These are phyloP conservation scores for Neurospora sp. DNA, from an alignment of 495 filamentous ascomycete genomes.

Conservation along the genomic window DNA sequence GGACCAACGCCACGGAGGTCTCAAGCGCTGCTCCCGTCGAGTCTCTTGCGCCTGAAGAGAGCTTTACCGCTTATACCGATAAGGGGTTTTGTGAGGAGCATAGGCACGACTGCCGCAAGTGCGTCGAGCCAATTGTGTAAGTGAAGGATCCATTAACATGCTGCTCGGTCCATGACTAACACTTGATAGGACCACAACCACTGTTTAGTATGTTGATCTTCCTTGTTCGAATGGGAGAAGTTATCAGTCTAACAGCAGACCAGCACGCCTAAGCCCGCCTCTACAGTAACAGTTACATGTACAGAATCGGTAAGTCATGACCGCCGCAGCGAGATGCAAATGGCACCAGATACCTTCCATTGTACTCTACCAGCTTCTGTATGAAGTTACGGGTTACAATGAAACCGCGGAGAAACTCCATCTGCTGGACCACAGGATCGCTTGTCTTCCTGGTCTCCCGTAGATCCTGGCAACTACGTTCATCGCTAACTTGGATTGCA, in stretches of 20 bases:
- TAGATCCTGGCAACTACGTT: background rate
- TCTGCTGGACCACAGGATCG: background rate
- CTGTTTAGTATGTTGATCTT: background rate
- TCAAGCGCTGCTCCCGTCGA: background rate
- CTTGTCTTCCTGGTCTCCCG: background rate
- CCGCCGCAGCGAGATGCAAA: background rate
- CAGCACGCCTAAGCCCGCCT: background rate
- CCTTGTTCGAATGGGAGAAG: background rate
- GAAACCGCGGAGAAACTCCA: background rate
- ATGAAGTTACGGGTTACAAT: background rate
- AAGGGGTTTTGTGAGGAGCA: background rate
- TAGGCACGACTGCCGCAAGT: background rate
- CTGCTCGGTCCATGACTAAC: background rate
- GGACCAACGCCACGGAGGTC: constrained; percentile 3
- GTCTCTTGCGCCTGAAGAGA: background rate
- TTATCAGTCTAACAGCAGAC: background rate
- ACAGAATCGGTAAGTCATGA: constrained; percentile 1
- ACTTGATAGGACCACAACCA: background rate
- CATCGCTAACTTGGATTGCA: background rate
- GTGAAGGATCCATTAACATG: background rate
- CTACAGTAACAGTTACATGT: constrained; percentile 1
- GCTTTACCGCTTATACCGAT: background rate
- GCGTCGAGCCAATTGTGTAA: background rate
- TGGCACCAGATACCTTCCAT: background rate
- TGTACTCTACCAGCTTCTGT: background rate